These are phyloP conservation scores for Verticillium nonalfalfae DNA, from an alignment of 2,329 filamentous ascomycete species.

Conservation along the genomic window DNA sequence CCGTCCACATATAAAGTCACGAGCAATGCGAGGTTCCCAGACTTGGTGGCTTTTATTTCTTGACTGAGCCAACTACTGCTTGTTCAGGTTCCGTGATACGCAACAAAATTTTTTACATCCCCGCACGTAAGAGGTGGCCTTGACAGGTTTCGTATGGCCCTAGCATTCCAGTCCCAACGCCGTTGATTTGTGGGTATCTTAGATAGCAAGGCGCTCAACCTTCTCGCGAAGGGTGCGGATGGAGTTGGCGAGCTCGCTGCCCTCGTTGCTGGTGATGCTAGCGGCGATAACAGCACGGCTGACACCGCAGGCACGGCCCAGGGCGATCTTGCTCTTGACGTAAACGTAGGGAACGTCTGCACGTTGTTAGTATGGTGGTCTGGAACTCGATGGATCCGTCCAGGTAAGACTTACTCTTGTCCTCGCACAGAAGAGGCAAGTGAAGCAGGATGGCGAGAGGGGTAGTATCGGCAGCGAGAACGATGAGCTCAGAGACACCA, in stretches of 20 bases:
- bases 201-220: conserved; percentile 94
- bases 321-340: conserved; percentile 64
- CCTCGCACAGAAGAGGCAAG: conserved; percentile 81
- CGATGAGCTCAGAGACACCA: conserved; percentile 81
- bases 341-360: conserved; percentile 62
- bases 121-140: not conserved
- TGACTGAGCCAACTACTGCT: not conserved
- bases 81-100: not conserved
- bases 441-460: conserved; percentile 86
- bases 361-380: not conserved
- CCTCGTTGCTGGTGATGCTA: conserved; percentile 88
- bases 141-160: not conserved
- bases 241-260: conserved; percentile 78
- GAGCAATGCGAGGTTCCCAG: not conserved
- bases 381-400: conserved; percentile 5
- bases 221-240: conserved; percentile 89
- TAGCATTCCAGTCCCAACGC: not conserved
- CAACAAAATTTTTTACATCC: not conserved
- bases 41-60: not conserved
- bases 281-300: conserved; percentile 80
- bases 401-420: conserved; percentile 47
- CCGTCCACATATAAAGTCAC: not conserved
- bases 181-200: conserved; percentile 25
- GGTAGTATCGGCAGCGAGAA: conserved; percentile 82
- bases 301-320: conserved; percentile 87